Conservation (phyloP, 495 filamentous ascomycete species). For the Lophiotrema nucula region DNA sequence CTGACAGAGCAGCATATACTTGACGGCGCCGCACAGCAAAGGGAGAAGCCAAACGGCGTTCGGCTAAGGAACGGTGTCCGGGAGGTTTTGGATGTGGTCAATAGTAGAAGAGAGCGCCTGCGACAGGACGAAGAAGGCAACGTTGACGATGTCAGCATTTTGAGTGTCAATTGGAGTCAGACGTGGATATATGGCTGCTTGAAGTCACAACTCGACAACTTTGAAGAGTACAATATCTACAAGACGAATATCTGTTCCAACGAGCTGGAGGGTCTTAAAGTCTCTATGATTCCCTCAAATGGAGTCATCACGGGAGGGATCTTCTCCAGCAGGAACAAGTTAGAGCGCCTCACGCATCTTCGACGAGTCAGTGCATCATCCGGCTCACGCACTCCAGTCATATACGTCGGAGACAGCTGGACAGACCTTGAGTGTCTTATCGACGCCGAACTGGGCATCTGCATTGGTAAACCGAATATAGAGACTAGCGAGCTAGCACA, state of each 20-base stretch:
- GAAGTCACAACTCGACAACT: not conserved
- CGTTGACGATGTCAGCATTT: conserved; percentile 25
- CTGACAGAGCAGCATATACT: not conserved
- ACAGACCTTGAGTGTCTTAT: conserved; percentile 42
- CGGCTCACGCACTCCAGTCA: conserved; percentile 2
- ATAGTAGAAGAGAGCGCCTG: not conserved
- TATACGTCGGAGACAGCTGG: conserved; percentile 42
- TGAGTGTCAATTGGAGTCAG: conserved; percentile 42
- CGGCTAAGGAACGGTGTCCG: too few relatives aligned
- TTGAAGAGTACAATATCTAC: not conserved
- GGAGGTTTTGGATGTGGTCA: not conserved
- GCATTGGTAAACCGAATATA: conserved; percentile 36
- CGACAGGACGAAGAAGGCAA: not conserved
- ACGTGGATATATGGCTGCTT: conserved; percentile 32
- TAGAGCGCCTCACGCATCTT: conserved; percentile 6
- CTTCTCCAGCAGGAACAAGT: conserved; percentile 38
- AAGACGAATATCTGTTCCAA: not conserved
- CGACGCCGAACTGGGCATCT: conserved; percentile 38
- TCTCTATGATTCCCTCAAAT: too few relatives aligned
- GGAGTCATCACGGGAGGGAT: too few relatives aligned
- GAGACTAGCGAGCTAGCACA: conserved; percentile 28
- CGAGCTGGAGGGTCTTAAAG: conserved; percentile 37
- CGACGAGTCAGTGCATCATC: not conserved
- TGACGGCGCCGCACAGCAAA: too few relatives aligned
- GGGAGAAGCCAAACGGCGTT: too few relatives aligned